Percentiles rank a stretch among this genome's conserved stretches.
These are phyloP conservation scores for Citrus sinensis DNA, from an alignment of 345 rosid genomes.

Conservation along the genomic window DNA sequence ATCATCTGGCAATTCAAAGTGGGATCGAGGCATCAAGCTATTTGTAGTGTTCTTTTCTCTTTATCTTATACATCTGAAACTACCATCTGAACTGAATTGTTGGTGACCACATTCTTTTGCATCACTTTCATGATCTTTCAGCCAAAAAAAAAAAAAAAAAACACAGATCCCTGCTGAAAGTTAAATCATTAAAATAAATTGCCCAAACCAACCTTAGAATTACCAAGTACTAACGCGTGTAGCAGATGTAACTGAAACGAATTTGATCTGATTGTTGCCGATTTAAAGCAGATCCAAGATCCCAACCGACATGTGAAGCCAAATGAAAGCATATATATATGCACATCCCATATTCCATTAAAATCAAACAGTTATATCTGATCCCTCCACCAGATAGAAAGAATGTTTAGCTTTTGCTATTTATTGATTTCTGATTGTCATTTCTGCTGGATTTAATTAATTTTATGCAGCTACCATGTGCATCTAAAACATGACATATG, in stretches of 20 bases:
- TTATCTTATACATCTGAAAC: neutral
- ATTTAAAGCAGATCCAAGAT: neutral
- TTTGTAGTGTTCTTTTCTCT: neutral
- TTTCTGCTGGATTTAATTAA: neutral
- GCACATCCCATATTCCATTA: neutral
- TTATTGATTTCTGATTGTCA: neutral
- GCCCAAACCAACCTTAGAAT: neutral
- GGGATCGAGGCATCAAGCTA: neutral
- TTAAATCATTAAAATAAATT: neutral
- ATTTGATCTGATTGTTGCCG: neutral
- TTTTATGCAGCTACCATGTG: neutral
- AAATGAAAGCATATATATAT: neutral
- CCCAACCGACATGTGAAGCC: conserved; percentile 2
- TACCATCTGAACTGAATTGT: neutral
- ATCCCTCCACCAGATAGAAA: neutral
- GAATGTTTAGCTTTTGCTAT: neutral
- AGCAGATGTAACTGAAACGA: conserved; percentile 7
- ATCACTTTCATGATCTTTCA: neutral
- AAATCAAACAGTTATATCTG: neutral
- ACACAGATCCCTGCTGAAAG: neutral
- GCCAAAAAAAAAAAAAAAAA: neutral
- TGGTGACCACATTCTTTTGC: neutral
- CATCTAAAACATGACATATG: neutral
- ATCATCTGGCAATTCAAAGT: neutral
- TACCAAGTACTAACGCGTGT: neutral